Conservation (phyloP, 1,284 basidiomycete species). For the Fomitopsis palustris region DNA sequence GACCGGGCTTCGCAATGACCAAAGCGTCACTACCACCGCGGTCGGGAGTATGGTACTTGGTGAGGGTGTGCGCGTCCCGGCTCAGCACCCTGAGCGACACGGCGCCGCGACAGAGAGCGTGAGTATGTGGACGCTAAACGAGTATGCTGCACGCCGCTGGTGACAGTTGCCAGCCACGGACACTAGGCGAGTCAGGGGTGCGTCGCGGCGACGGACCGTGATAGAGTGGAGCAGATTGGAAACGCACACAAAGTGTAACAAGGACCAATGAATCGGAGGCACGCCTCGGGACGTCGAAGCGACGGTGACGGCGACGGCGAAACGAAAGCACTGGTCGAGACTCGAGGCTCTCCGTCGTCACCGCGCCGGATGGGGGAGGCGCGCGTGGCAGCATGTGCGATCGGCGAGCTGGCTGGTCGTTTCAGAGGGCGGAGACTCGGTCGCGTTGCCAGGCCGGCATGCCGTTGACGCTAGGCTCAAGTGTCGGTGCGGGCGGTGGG, state of each 20-base stretch:
- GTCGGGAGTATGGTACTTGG: not conserved
- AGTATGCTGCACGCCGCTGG: not conserved
- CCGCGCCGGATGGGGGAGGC: not conserved
- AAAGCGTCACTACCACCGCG: too few relatives aligned
- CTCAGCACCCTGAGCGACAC: not conserved
- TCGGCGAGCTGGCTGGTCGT: not conserved
- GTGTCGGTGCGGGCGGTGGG: not conserved
- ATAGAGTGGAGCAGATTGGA: too few relatives aligned
- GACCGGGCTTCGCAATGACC: too few relatives aligned
- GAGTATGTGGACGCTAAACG: not conserved
- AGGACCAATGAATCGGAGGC: not conserved
- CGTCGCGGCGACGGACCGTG: not conserved
- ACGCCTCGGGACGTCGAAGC: not conserved
- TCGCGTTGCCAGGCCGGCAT: not conserved
- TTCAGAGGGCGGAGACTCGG: not conserved
- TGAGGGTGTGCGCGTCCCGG: not conserved
- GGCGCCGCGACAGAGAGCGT: not conserved
- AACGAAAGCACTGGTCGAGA: not conserved
- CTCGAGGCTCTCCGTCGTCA: not conserved
- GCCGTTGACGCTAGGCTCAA: not conserved
- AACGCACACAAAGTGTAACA: not conserved
- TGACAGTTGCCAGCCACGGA: not conserved
- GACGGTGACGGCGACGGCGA: not conserved
- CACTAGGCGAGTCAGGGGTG: not conserved
- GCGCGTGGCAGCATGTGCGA: not conserved